Base-by-base conservation (phyloP, 2,329 filamentous ascomycete genomes). In the Stachybotrys chartarum region DNA sequence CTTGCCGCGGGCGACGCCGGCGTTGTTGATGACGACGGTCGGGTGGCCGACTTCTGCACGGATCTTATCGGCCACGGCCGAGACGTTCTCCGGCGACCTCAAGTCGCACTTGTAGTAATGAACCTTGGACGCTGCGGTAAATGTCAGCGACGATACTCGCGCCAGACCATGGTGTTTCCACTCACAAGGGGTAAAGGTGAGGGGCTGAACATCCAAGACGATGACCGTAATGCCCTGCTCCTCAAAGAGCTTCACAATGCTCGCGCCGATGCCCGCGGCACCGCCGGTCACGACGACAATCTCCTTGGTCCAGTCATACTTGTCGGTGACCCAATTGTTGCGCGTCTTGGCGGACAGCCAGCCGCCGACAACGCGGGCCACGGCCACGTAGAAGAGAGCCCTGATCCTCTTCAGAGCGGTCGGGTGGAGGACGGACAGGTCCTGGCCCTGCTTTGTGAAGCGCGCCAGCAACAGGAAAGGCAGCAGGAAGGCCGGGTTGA, bases 211-310 rank as follows among this genome's bases (percentile, higher is more conserved):
- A 70, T 93, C 89, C 42, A 92, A 68, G 2, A 91, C 84, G 0
- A 85, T 85, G 39, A 91, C 85, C 60, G 82, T 87, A 61, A 88
- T 76, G 1, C 81, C 82, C 57, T 72, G 75, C 66, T 85, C 81
- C 0, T 83, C 84, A n/a, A 94, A 75, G 54, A 86, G 68, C 59
- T 78, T 76, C 14, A 87, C 87, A 3, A 90, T 78, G 44, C 79
- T 72, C 18, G 79, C 82, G 14, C 89, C 89, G 63, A 93, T 91
- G 0, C 89, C 89, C 55, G 83, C 82, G 47, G 85, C 84, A 7
- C 89, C 89, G 7, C 90, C 88, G 0, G 89, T 92, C 18, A 92
- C 78, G 48, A 91, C 74, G 3, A 89, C 84, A 52, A 91, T 78
- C 72, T 91, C 88, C 53, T 78, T 79, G 24, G 76, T 72, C 86